Evolutionary conservation across 139 green algal species (phyloP).

Genomic region (Chlorella sp.): DNA sequence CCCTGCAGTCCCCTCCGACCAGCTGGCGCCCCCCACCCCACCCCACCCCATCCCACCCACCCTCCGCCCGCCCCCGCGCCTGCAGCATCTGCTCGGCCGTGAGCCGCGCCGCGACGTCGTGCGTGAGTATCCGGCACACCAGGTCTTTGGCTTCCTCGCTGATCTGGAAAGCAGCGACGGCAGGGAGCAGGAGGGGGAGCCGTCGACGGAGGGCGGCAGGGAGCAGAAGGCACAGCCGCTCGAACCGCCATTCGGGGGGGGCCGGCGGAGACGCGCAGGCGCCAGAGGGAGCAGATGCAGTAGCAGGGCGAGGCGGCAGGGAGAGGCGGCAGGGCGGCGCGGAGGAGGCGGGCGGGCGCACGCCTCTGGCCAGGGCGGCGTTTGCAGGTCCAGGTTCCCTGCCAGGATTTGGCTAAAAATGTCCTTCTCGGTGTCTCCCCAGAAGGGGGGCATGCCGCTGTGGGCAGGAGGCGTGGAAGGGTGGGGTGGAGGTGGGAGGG

Average conservation of each 20-base stretch:
- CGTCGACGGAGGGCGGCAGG: no score
- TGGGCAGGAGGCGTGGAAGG: not conserved
- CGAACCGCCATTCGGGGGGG: not conserved
- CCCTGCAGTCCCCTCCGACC: slow-evolving; percentile 2
- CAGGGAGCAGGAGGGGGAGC: no score
- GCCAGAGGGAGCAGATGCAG: slow-evolving; percentile 12
- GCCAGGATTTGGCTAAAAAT: slow-evolving; percentile 69
- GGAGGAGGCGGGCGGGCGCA: no score
- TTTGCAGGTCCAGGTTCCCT: slow-evolving; percentile 47
- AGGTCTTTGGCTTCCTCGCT: no score
- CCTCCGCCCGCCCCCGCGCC: not conserved
- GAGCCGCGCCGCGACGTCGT: slow-evolving; percentile 3
- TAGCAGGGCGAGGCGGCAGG: no score
- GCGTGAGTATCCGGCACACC: slow-evolving; percentile 8
- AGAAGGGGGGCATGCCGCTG: slow-evolving; percentile 88
- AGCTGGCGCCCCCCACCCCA: not conserved
- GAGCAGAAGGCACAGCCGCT: not conserved
- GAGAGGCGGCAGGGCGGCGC: no score
- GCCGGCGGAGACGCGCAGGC: not conserved
- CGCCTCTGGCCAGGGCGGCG: slow-evolving; percentile 52
- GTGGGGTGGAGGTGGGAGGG: not conserved
- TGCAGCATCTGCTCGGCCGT: slow-evolving; percentile 5
- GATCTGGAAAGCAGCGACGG: no score
- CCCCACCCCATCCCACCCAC: not conserved
- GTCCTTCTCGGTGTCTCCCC: slow-evolving; percentile 69